These are phyloP conservation scores for Pyrenophora teres DNA, from an alignment of 2,329 filamentous ascomycete species.

Conservation along the genomic window DNA sequence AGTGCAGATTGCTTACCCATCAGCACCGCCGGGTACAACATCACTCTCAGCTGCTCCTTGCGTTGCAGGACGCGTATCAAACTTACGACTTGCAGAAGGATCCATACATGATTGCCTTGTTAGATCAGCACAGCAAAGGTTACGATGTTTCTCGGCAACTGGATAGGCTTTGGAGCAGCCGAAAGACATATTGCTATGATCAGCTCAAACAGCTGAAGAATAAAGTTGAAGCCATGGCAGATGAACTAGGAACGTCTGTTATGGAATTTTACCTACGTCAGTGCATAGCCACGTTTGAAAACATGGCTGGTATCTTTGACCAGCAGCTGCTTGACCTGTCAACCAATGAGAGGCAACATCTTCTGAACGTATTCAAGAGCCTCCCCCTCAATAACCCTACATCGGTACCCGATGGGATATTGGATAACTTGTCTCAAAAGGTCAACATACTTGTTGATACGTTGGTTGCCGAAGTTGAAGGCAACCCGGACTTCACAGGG, in stretches of 20 bases:
- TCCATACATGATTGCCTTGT: constrained; percentile 47
- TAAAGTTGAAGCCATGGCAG: constrained; percentile 40
- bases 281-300: constrained; percentile 41
- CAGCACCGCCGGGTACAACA: constrained; percentile 17
- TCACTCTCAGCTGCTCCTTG: constrained; percentile 19
- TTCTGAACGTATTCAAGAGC: constrained; percentile 31
- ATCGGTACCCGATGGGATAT: constrained; percentile 9
- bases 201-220: constrained; percentile 44
- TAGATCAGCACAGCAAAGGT: constrained; percentile 24
- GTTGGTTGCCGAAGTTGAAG: constrained; percentile 40
- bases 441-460: constrained; percentile 44
- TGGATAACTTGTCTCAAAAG: constrained; percentile 41
- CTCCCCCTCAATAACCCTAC: constrained; percentile 14
- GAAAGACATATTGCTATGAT: constrained; percentile 48
- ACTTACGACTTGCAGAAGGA: constrained; percentile 46
- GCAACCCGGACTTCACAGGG: constrained; percentile 42
- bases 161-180: constrained; percentile 31
- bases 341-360: constrained; percentile 42
- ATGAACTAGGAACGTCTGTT: constrained; percentile 47
- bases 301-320: constrained; percentile 18
- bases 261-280: constrained; percentile 48
- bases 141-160: constrained; percentile 32
- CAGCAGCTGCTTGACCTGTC: constrained; percentile 38
- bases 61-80: constrained; percentile 22
- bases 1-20: constrained; percentile 39